A percentile compares a stretch with the other conserved stretches of the same genome.
phyloP scores from a whole-genome alignment of 1,284 basidiomycete genomes.

The Malassezia arunalokei region DNA sequence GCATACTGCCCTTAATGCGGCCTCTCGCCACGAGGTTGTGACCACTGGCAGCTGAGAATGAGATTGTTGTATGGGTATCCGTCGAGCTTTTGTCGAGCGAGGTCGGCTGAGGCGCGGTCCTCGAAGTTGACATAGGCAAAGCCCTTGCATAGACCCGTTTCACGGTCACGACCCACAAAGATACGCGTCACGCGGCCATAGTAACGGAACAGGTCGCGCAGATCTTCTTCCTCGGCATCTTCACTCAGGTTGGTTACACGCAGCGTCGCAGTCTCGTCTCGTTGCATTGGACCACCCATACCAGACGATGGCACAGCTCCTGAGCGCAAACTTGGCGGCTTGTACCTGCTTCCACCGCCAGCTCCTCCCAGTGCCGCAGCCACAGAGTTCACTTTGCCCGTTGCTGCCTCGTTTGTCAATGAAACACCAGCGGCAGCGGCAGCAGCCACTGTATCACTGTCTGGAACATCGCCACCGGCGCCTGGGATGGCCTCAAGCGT shows the following conservation, averaged over 20 bases:
- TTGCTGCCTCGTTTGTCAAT: conserved; percentile 1
- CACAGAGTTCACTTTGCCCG: conserved; percentile 50
- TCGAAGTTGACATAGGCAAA: conserved; percentile 95
- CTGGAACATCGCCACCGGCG: conserved; percentile 40
- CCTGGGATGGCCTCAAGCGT: conserved; percentile 61
- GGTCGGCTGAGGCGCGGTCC: conserved; percentile 64
- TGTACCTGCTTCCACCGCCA: conserved; percentile 61
- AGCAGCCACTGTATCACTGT: conserved; percentile 12
- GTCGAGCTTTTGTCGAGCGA: conserved; percentile 82
- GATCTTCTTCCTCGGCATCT: conserved; percentile 86
- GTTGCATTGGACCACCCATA: conserved; percentile 54
- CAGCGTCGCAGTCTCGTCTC: conserved; percentile 85
- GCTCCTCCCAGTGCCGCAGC: conserved; percentile 28
- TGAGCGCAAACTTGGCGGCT: conserved; percentile 77
- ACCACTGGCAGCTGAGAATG: conserved; percentile 77
- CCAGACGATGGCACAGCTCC: conserved; percentile 57
- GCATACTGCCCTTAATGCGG: conserved; percentile 14
- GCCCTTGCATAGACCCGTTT: conserved; percentile 88
- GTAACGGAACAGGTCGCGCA: conserved; percentile 69
- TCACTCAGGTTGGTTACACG: conserved; percentile 94
- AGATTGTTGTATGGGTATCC: conserved; percentile 77
- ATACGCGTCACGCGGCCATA: conserved; percentile 64
- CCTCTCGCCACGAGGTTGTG: conserved; percentile 47
- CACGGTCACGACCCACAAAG: conserved; percentile 86
- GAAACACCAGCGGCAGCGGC: conserved; percentile 7